A percentile compares a stretch with the other conserved stretches of the same genome.
phyloP scores from a whole-genome alignment of 176 grass and related monocot species.

The Oryza glaberrima region DNA sequence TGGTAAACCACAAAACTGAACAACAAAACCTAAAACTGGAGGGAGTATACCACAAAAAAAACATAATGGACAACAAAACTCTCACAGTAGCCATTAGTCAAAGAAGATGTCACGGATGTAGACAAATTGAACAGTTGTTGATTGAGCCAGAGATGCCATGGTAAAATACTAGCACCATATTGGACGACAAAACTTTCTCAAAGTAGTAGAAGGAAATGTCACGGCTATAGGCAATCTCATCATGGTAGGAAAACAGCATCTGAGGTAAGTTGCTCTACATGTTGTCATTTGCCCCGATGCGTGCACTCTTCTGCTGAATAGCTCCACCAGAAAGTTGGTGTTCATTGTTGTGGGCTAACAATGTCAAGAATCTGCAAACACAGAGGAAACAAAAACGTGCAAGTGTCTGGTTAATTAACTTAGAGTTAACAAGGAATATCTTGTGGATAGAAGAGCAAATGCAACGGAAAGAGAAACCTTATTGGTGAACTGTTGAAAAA shows the following conservation, averaged over 20 bases:
- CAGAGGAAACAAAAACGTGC: neutral
- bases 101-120: neutral
- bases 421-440: neutral
- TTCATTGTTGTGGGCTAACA: conserved; percentile 59
- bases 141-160: neutral
- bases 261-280: neutral
- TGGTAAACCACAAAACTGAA: too few relatives aligned
- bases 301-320: conserved; percentile 11
- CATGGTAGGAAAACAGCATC: neutral
- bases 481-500: conserved; percentile 62
- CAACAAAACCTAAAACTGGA: too few relatives aligned
- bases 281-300: conserved; percentile 24
- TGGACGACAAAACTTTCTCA: neutral
- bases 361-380: conserved; percentile 73
- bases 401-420: conserved; percentile 1
- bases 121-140: neutral
- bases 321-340: conserved; percentile 11
- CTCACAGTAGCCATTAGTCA: neutral
- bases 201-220: neutral
- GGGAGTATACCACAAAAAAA: neutral
- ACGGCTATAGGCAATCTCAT: neutral
- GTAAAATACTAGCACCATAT: conserved; percentile 24
- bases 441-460: neutral
- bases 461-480: conserved; percentile 48
- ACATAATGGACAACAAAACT: neutral